Percentiles rank a stretch among this genome's conserved stretches.
Conservation (phyloP, 805 yeast species). For the Saturnispora dispora region DNA sequence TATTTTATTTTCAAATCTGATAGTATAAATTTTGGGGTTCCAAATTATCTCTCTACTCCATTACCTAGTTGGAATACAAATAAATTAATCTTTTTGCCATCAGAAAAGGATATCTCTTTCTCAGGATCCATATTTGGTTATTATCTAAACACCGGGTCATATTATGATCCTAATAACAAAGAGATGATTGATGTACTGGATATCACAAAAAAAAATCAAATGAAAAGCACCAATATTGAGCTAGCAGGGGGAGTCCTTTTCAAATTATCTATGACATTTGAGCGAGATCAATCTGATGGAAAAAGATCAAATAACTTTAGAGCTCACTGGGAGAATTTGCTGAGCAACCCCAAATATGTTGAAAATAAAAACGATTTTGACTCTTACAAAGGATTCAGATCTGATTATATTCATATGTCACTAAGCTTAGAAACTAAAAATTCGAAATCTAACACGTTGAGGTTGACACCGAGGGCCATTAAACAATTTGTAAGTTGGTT, state of each 20-base stretch:
- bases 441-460: slow-evolving; percentile 53
- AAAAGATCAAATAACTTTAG: slow-evolving; percentile 34
- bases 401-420: slow-evolving; percentile 68
- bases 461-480: slow-evolving; percentile 60
- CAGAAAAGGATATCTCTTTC: slow-evolving; percentile 17
- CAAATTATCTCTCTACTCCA: slow-evolving; percentile 55
- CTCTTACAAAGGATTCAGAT: slow-evolving; percentile 69
- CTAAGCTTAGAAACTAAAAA: slow-evolving; percentile 31
- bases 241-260: slow-evolving; percentile 54
- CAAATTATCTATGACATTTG: slow-evolving; percentile 49
- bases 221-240: slow-evolving; percentile 47
- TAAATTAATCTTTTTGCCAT: slow-evolving; percentile 38
- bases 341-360: slow-evolving; percentile 45
- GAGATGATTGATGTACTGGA: slow-evolving; percentile 7
- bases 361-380: slow-evolving; percentile 49
- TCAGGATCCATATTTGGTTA: slow-evolving; percentile 21
- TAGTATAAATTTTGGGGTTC: slow-evolving; percentile 60
- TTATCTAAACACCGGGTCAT: slow-evolving; percentile 16
- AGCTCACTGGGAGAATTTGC: slow-evolving; percentile 49
- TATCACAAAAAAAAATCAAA: slow-evolving; percentile 13
- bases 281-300: slow-evolving; percentile 32
- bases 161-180: slow-evolving; percentile 10
- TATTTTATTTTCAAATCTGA: slow-evolving; percentile 58
- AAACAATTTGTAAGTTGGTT: slow-evolving; percentile 73
- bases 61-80: slow-evolving; percentile 52